Evolutionary conservation across 1,284 basidiomycete species (phyloP).

Genomic region (Farysia itapuensis): DNA sequence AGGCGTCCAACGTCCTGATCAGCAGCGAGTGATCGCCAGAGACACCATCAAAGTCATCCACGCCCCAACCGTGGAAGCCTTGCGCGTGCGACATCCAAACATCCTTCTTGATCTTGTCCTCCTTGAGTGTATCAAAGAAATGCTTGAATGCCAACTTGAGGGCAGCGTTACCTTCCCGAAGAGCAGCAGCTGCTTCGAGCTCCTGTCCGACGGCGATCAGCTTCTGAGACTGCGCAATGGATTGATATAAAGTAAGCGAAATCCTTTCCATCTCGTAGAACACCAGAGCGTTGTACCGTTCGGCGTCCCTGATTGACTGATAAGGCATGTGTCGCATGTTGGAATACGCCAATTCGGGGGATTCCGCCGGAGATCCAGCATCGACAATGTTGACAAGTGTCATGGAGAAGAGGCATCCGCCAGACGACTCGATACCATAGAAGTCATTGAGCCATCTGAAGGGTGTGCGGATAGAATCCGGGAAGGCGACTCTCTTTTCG

Average conservation of each 20-base stretch:
- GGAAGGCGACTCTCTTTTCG: conserved; percentile 22
- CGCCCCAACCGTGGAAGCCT: conserved; percentile 37
- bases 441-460: conserved; percentile 35
- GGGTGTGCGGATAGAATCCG: conserved; percentile 10
- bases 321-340: conserved; percentile 39
- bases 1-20: conserved; percentile 25
- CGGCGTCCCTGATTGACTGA: conserved; percentile 17
- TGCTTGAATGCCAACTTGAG: conserved; percentile 30
- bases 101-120: conserved; percentile 30
- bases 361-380: background rate
- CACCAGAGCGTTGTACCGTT: conserved; percentile 32
- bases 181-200: conserved; percentile 17
- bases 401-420: conserved; percentile 35
- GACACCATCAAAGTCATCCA: conserved; percentile 35
- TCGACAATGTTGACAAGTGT: conserved; percentile 29
- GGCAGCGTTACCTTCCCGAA: conserved; percentile 21
- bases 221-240: conserved; percentile 22
- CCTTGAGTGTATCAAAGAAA: conserved; percentile 36
- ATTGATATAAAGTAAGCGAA: conserved; percentile 21
- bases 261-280: conserved; percentile 36
- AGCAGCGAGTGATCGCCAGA: conserved; percentile 34
- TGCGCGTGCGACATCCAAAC: conserved; percentile 41
- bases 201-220: conserved; percentile 10
- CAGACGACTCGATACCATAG: conserved; percentile 31
- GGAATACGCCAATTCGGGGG: conserved; percentile 23